Conservation (phyloP, 129 eudicot species). For the Flaveria linearis region DNA sequence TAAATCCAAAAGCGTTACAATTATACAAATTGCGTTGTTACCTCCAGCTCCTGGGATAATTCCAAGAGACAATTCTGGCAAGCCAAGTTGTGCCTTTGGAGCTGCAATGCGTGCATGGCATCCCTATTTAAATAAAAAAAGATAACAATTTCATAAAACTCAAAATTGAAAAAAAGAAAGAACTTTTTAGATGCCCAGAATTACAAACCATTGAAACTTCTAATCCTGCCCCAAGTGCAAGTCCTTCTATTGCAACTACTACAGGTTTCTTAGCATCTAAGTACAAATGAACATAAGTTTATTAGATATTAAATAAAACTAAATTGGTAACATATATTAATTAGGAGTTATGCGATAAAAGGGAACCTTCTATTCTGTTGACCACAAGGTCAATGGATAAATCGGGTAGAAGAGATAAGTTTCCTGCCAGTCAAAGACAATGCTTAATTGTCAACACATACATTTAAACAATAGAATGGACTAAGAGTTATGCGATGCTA, state of each 20-base stretch:
- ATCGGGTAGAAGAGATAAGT: constrained; percentile 65
- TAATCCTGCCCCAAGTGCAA: constrained; percentile 98
- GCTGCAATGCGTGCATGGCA: constrained; percentile 93
- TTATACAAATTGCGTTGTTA: constrained; percentile 25
- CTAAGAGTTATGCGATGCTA: background rate
- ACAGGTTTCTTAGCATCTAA: constrained; percentile 82
- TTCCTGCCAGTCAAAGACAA: constrained; percentile 56
- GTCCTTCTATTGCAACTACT: constrained; percentile 90
- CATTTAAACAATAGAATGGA: background rate
- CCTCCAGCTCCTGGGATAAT: constrained; percentile 97
- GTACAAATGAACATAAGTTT: constrained; percentile 11
- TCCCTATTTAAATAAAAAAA: constrained; percentile 49
- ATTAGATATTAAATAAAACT: constrained; percentile 1
- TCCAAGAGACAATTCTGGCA: constrained; percentile 95
- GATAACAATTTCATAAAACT: background rate
- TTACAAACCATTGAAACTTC: constrained; percentile 84
- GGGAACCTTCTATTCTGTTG: constrained; percentile 74
- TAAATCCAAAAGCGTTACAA: constrained; percentile 7
- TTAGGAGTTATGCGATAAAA: constrained; percentile 4
- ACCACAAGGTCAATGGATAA: constrained; percentile 62
- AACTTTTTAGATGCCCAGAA: background rate
- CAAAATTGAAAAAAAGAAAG: background rate
- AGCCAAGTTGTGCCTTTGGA: constrained; percentile 83
- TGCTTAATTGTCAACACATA: constrained; percentile 25
- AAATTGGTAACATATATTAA: constrained; percentile 1